Evolutionary conservation across 257 asterid species (phyloP).

Genomic region (Lantana camara): DNA sequence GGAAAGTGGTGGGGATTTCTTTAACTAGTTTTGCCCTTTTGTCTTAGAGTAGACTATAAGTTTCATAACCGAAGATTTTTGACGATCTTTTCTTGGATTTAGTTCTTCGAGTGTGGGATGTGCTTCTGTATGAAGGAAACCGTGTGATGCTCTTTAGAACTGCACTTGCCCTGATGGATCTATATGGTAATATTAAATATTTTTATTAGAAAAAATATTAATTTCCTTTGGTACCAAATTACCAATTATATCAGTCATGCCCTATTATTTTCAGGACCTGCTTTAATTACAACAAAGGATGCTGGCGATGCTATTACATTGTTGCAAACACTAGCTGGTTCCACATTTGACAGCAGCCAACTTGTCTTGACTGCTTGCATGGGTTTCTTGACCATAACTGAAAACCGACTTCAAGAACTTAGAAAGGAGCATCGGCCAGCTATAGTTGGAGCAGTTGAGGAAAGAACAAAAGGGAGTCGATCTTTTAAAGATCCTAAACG

Average conservation of each 20-base stretch:
- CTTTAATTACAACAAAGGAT: constrained; percentile 79
- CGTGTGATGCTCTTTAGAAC: constrained; percentile 96
- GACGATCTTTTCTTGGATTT: constrained; percentile 25
- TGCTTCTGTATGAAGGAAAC: constrained; percentile 89
- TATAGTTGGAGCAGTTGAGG: constrained; percentile 59
- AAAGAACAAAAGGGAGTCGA: constrained; percentile 61
- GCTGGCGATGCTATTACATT: constrained; percentile 88
- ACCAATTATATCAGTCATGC: constrained; percentile 22
- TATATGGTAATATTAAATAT: constrained; percentile 62
- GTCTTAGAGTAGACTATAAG: too few species aligned
- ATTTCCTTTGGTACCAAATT: constrained; percentile 18
- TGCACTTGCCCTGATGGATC: constrained; percentile 91
- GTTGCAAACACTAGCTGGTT: constrained; percentile 76
- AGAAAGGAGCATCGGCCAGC: constrained; percentile 82
- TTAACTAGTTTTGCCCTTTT: constrained; percentile 30
- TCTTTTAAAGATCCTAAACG: constrained; percentile 70
- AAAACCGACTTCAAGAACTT: constrained; percentile 61
- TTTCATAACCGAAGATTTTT: constrained; percentile 4
- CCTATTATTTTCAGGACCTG: constrained; percentile 66
- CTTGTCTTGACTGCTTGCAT: constrained; percentile 95
- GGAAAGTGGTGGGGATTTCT: constrained; percentile 83
- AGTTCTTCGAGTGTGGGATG: constrained; percentile 98
- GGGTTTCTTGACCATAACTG: constrained; percentile 74
- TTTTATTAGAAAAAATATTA: not conserved
- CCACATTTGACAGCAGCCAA: constrained; percentile 96